Evolutionary conservation across 108 stramenopile species (phyloP), one percentile per base, ranked within the genome.

Genomic region (Bacterosira constricta): DNA sequence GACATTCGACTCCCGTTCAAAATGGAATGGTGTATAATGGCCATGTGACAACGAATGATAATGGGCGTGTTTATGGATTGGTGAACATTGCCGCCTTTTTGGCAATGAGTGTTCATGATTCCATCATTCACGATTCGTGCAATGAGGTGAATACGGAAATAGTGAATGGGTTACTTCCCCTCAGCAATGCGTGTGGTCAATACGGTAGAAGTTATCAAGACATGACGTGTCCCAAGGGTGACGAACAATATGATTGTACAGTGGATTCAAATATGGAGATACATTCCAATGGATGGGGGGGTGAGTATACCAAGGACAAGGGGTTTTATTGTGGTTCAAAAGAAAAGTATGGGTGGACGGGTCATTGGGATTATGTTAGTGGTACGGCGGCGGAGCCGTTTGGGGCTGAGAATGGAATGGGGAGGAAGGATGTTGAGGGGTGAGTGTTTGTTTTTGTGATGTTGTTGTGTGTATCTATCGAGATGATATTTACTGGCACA

Each of bases 61-160:
- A 77, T 17, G 67, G 61, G 27, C 35, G 62, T 3, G 66, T 66
- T 3, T 69, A 69, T 25, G 77, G 71, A 8, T 44, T 80, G 17
- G 62, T 75, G 0, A 80, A 80, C 44, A 58, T 76, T 41, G 74
- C 74, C 29, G 69, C 69, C 10, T 80, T 80, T 46, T 26, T 76
- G 38, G 50, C 79, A 13, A 62, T 70, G 55, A 46, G 54, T 20
- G 44, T 70, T 12, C 31, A 42, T 18, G 74, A 80, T 23, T 73
- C 69, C 39, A 75, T 80, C 29, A 31, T 38, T 32, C 25, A 41
- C 23, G 78, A 65, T 8, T 60, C 69, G 4, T 79, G 78, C 42
- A 70, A 79, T 41, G 78, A 79, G 55, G 26, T 54, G 10, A 79
- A 71, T 32, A 45, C 30, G 1, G 58, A 79, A 18, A 21, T 52